Conservation (phyloP, 2,329 filamentous ascomycete species). For the Nemania abortiva region DNA sequence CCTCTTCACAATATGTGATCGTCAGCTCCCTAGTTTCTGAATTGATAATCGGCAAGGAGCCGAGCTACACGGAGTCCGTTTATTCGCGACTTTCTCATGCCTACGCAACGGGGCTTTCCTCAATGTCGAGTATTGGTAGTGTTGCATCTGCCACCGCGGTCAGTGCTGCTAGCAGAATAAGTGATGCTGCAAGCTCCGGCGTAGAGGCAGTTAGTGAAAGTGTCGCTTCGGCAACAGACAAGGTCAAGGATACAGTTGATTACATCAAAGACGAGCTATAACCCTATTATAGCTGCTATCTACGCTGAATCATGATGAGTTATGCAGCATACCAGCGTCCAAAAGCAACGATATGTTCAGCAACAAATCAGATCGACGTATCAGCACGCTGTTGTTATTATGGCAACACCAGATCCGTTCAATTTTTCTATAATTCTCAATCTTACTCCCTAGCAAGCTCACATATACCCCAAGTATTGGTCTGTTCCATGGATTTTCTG, state of each 20-base stretch:
- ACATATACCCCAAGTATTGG: slow-evolving; percentile 40
- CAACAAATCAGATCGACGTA: slow-evolving; percentile 2
- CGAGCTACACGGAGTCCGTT: slow-evolving; percentile 84
- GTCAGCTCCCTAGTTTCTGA: slow-evolving; percentile 81
- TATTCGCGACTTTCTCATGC: slow-evolving; percentile 77
- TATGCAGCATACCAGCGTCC: not conserved
- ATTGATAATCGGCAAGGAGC: slow-evolving; percentile 80
- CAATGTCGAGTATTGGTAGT: slow-evolving; percentile 59
- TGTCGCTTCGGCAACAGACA: slow-evolving; percentile 37
- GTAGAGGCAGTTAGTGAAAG: slow-evolving; percentile 39
- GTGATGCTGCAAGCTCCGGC: slow-evolving; percentile 43
- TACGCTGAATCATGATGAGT: not conserved
- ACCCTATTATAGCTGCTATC: not conserved
- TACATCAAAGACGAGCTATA: slow-evolving; percentile 40
- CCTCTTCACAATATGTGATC: slow-evolving; percentile 73
- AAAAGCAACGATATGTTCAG: not conserved
- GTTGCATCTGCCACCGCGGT: slow-evolving; percentile 51
- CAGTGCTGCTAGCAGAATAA: slow-evolving; percentile 46
- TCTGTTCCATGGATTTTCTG: not conserved
- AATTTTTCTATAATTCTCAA: slow-evolving; percentile 22
- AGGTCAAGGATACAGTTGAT: slow-evolving; percentile 47
- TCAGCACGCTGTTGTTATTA: slow-evolving; percentile 4
- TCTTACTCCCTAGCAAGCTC: slow-evolving; percentile 36
- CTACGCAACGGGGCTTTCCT: slow-evolving; percentile 75
- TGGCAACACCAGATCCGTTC: not conserved